A percentile compares a stretch with the other conserved stretches of the same genome.
phyloP scores from a whole-genome alignment of 2,329 filamentous ascomycete genomes.

The Pseudopithomyces maydicus region DNA sequence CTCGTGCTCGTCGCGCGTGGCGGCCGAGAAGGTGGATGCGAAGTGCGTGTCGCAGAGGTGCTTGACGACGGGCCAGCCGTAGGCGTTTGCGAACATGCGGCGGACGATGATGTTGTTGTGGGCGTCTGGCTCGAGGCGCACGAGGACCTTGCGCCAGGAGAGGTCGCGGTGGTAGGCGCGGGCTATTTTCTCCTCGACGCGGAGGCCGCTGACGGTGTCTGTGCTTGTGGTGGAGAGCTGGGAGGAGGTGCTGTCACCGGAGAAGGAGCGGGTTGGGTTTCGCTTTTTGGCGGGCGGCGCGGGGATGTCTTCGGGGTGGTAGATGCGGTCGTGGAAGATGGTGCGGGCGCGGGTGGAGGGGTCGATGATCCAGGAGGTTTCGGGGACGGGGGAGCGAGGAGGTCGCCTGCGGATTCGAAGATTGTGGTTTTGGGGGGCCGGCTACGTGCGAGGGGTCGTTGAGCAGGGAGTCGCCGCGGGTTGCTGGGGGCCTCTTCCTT shows the following conservation, averaged over 20 bases:
- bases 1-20: constrained; percentile 70
- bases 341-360: constrained; percentile 80
- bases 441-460: constrained; percentile 56
- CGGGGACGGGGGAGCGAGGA: constrained; percentile 90
- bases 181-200: constrained; percentile 97
- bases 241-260: constrained; percentile 38
- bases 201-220: constrained; percentile 70
- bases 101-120: constrained; percentile 99
- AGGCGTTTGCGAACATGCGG: constrained; percentile 95
- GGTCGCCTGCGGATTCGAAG: constrained; percentile 91
- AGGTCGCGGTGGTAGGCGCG: constrained; percentile 90
- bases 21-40: constrained; percentile 71
- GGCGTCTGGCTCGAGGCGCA: constrained; percentile 92
- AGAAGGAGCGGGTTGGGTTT: constrained; percentile 42
- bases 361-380: constrained; percentile 80
- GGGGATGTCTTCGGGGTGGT: constrained; percentile 92
- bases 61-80: constrained; percentile 96
- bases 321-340: constrained; percentile 96
- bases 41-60: constrained; percentile 96
- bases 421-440: constrained; percentile 90
- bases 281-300: constrained; percentile 65
- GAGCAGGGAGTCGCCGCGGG: constrained; percentile 57
- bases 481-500: constrained; percentile 49
- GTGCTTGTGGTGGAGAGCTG: constrained; percentile 32
- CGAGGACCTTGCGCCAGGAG: constrained; percentile 95